Conservation (phyloP, 768 basidiomycete genomes). For the Leucosporidium creatinivorum region DNA sequence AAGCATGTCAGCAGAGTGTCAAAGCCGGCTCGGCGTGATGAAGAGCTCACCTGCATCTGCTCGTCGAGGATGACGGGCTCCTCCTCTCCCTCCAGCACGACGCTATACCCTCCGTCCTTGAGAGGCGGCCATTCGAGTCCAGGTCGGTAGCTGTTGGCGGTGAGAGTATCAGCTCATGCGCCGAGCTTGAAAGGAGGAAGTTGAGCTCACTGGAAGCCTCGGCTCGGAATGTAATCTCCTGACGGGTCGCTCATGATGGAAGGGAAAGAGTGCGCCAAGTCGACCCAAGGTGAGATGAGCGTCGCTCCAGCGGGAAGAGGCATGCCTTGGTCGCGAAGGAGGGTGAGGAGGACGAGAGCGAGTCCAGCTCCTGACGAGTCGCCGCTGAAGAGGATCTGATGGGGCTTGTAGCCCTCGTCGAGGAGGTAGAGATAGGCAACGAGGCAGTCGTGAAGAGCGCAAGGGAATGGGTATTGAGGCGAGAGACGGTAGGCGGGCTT, state of each 20-base stretch:
- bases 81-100: conserved; percentile 8
- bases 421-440: conserved; percentile 88
- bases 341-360: conserved; percentile 68
- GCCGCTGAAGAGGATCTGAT: conserved; percentile 73
- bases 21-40: background rate
- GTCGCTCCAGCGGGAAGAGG: conserved; percentile 67
- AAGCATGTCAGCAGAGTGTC: conserved; percentile 16
- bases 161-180: background rate
- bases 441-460: conserved; percentile 65
- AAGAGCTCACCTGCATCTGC: conserved; percentile 25
- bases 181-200: no score
- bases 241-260: conserved; percentile 52
- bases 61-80: conserved; percentile 17
- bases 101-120: conserved; percentile 1
- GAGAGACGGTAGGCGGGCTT: conserved; percentile 53
- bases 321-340: conserved; percentile 70
- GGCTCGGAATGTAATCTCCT: conserved; percentile 25
- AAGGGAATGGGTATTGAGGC: conserved; percentile 93
- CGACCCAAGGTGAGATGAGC: conserved; percentile 83
- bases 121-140: conserved; percentile 43
- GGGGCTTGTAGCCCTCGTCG: conserved; percentile 47
- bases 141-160: conserved; percentile 43
- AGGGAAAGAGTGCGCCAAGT: conserved; percentile 88
- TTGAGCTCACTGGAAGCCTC: background rate
- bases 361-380: conserved; percentile 92